Percentiles rank a stretch among this genome's conserved stretches.
Evolutionary conservation across 2,329 filamentous ascomycete species (phyloP).

Genomic region (Mycosphaerella sp.): DNA sequence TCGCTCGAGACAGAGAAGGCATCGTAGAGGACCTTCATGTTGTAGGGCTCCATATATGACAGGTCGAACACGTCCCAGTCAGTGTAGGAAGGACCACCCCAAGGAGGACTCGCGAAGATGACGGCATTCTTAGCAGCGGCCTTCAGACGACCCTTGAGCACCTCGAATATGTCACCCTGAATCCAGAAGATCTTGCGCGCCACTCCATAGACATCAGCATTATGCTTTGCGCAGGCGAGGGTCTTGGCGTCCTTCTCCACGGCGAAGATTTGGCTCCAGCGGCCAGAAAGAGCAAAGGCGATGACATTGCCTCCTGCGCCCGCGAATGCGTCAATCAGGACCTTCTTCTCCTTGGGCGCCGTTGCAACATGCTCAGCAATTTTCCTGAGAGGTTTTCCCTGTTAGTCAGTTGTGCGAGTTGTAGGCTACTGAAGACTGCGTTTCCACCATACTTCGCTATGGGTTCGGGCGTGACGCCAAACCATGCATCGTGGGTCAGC

Average conservation of each 20-base stretch:
- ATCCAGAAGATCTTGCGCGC: conserved; percentile 75
- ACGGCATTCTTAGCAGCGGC: conserved; percentile 47
- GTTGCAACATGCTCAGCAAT: conserved; percentile 66
- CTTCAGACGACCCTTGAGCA: conserved; percentile 50
- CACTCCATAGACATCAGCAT: conserved; percentile 79
- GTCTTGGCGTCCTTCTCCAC: conserved; percentile 78
- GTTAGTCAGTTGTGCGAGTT: not conserved
- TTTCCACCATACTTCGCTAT: conserved; percentile 62
- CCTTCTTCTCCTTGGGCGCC: conserved; percentile 50
- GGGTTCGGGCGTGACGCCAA: conserved; percentile 89
- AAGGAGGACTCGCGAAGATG: conserved; percentile 66
- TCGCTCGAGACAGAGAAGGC: conserved; percentile 53
- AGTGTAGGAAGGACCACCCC: conserved; percentile 63
- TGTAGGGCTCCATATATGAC: conserved; percentile 82
- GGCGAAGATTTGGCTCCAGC: conserved; percentile 78
- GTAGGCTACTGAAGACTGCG: conserved; percentile 11
- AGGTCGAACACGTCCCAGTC: conserved; percentile 71
- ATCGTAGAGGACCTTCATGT: conserved; percentile 54
- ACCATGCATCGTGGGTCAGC: conserved; percentile 94
- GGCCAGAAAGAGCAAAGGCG: conserved; percentile 75
- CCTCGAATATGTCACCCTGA: conserved; percentile 76
- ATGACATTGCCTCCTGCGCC: conserved; percentile 92
- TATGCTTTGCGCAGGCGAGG: conserved; percentile 85
- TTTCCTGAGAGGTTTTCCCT: conserved; percentile 50
- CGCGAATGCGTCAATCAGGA: conserved; percentile 81